phyloP scores from a whole-genome alignment of 176 grass and related monocot species.

The Pontederia crassipes region DNA sequence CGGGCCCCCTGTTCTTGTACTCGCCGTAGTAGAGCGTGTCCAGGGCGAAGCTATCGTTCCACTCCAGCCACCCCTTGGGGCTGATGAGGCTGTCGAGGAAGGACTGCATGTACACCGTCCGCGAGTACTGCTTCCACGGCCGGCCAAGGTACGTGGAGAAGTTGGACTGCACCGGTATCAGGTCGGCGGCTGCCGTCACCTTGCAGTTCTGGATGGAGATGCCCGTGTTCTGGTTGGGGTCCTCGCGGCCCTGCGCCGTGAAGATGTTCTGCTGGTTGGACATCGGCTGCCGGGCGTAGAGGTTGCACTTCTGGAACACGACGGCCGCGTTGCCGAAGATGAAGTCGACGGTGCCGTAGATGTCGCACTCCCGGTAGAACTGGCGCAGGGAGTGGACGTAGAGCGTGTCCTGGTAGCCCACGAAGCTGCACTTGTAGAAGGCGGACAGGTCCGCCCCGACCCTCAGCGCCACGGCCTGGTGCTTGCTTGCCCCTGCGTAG shows the following conservation, averaged over 20 bases:
- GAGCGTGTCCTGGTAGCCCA: conserved; percentile 85
- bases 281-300: conserved; percentile 55
- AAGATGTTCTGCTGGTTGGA: conserved; percentile 62
- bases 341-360: conserved; percentile 91
- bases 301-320: conserved; percentile 70
- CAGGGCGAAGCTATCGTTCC: conserved; percentile 66
- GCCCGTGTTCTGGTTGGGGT: conserved; percentile 89
- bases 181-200: conserved; percentile 72
- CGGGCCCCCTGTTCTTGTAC: conserved; percentile 58
- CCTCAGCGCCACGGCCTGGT: conserved; percentile 65
- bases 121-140: conserved; percentile 76
- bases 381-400: conserved; percentile 91
- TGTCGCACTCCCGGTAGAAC: conserved; percentile 90
- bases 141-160: conserved; percentile 65
- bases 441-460: conserved; percentile 47
- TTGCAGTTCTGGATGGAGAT: conserved; percentile 81
- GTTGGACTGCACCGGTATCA: conserved; percentile 32
- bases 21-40: conserved; percentile 91
- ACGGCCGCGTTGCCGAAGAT: conserved; percentile 72
- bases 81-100: conserved; percentile 53
- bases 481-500: conserved; percentile 62
- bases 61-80: conserved; percentile 55
- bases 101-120: conserved; percentile 68
- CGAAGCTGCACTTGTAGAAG: conserved; percentile 80
- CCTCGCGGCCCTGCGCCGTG: conserved; percentile 64